These are phyloP conservation scores for Schizopora paradoxa DNA, from an alignment of 1,284 basidiomycete genomes.

Conservation along the genomic window DNA sequence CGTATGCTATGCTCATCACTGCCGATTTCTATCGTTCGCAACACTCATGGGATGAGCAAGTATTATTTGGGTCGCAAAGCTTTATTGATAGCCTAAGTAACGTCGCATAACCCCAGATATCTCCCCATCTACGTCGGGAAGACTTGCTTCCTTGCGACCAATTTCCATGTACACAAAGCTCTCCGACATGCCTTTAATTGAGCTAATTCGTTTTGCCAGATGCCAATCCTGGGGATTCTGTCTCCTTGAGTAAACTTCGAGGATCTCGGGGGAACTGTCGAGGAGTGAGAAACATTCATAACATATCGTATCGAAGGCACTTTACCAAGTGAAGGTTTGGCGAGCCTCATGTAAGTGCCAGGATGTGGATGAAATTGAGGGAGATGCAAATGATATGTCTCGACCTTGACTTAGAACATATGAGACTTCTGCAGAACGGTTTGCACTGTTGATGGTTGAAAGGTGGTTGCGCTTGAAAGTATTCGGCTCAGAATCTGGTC, in stretches of 20 bases:
- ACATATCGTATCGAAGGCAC: no score
- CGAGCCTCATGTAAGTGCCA: constrained; percentile 56
- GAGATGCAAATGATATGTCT: constrained; percentile 40
- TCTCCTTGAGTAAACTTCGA: constrained; percentile 70
- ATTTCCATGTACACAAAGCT: constrained; percentile 60
- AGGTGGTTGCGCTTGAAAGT: constrained; percentile 27
- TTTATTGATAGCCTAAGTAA: no score
- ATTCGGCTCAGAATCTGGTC: constrained; percentile 25
- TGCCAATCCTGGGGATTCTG: constrained; percentile 77
- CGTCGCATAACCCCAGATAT: constrained; percentile 44
- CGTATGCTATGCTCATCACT: no score
- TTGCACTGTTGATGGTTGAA: constrained; percentile 45
- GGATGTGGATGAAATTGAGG: constrained; percentile 46
- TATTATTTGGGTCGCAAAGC: no score
- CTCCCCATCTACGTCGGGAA: constrained; percentile 74
- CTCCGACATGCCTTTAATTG: no score
- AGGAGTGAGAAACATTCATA: constrained; percentile 5
- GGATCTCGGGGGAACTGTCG: no score
- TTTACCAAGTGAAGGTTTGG: constrained; percentile 39
- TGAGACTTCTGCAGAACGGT: constrained; percentile 65
- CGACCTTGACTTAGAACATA: constrained; percentile 43
- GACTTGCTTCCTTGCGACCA: constrained; percentile 67
- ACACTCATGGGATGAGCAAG: no score
- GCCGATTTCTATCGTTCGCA: no score
- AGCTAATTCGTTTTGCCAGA: constrained; percentile 50